Conservation (phyloP, 805 yeast genomes). For the Metschnikowia dekortorum region DNA sequence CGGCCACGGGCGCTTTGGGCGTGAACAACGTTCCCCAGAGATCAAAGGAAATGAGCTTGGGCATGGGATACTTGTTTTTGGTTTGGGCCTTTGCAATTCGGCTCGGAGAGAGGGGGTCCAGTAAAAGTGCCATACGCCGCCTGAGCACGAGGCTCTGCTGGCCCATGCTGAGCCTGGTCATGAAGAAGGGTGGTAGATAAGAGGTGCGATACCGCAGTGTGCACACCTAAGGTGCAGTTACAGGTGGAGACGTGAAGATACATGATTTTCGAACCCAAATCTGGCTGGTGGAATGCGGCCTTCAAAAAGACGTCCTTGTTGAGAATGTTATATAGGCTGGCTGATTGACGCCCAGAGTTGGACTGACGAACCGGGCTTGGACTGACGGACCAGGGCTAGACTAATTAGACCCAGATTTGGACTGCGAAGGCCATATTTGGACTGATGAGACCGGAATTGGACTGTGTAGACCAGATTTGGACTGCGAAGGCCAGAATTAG, state of each 20-base stretch:
- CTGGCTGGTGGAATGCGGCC: no score
- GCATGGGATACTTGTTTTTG: slow-evolving; percentile 27
- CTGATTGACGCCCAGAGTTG: no score
- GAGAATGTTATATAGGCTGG: no score
- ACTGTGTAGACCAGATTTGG: no score
- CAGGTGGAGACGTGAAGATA: no score
- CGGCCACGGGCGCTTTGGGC: slow-evolving; percentile 49
- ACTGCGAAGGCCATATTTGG: no score
- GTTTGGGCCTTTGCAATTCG: slow-evolving; percentile 15
- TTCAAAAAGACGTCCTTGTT: background rate
- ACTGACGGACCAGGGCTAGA: no score
- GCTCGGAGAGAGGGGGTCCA: slow-evolving; percentile 13
- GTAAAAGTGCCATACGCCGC: slow-evolving; percentile 5
- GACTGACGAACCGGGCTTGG: no score
- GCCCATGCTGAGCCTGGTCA: background rate
- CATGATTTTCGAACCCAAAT: no score
- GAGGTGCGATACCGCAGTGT: slow-evolving; percentile 1
- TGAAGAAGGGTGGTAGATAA: slow-evolving; percentile 2
- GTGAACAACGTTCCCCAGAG: slow-evolving; percentile 64
- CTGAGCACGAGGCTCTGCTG: background rate
- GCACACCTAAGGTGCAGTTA: background rate
- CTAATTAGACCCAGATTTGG: no score
- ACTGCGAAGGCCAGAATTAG: no score
- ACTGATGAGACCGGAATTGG: no score
- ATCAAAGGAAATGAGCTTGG: slow-evolving; percentile 57